A percentile compares a stretch with the other conserved stretches of the same genome.
Evolutionary conservation across 352 stramenopile genomes (phyloP).

Genomic region (Globisporangium iwayamae): DNA sequence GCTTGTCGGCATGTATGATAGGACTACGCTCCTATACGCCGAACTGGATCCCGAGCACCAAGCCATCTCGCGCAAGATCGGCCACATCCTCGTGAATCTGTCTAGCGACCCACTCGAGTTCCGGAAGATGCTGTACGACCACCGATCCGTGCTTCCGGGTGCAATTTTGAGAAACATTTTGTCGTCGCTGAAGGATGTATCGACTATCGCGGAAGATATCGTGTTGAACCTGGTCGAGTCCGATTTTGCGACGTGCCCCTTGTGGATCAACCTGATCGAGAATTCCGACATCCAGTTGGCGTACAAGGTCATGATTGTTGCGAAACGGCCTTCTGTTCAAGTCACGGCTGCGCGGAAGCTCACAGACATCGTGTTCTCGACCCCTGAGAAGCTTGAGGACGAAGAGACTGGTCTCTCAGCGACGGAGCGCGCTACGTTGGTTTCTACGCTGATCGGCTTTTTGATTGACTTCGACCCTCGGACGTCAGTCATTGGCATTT

Average conservation of each 20-base stretch:
- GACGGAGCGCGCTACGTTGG: slow-evolving; percentile 51
- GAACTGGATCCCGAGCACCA: slow-evolving; percentile 31
- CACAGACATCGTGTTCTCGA: slow-evolving; percentile 70
- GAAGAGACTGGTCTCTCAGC: slow-evolving; percentile 37
- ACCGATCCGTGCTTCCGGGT: slow-evolving; percentile 42
- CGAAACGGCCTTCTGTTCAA: slow-evolving; percentile 52
- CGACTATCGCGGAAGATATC: slow-evolving; percentile 63
- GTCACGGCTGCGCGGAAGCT: slow-evolving; percentile 70
- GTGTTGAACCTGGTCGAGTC: slow-evolving; percentile 75
- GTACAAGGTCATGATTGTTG: slow-evolving; percentile 56
- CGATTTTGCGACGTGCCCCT: slow-evolving; percentile 75
- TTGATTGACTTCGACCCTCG: slow-evolving; percentile 66
- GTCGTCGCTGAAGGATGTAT: slow-evolving; percentile 42
- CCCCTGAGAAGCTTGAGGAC: slow-evolving; percentile 53
- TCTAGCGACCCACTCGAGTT: slow-evolving; percentile 77
- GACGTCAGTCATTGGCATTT: slow-evolving; percentile 69
- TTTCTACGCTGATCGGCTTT: slow-evolving; percentile 71
- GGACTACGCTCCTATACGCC: slow-evolving; percentile 35
- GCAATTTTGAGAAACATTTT: slow-evolving; percentile 70
- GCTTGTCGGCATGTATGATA: slow-evolving; percentile 56
- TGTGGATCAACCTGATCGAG: slow-evolving; percentile 79
- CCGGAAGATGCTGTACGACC: slow-evolving; percentile 75
- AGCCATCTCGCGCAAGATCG: slow-evolving; percentile 41
- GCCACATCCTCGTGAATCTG: slow-evolving; percentile 60
- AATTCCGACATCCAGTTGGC: slow-evolving; percentile 50